These are phyloP conservation scores for Neurospora sp. DNA, from an alignment of 495 filamentous ascomycete genomes.

Conservation along the genomic window DNA sequence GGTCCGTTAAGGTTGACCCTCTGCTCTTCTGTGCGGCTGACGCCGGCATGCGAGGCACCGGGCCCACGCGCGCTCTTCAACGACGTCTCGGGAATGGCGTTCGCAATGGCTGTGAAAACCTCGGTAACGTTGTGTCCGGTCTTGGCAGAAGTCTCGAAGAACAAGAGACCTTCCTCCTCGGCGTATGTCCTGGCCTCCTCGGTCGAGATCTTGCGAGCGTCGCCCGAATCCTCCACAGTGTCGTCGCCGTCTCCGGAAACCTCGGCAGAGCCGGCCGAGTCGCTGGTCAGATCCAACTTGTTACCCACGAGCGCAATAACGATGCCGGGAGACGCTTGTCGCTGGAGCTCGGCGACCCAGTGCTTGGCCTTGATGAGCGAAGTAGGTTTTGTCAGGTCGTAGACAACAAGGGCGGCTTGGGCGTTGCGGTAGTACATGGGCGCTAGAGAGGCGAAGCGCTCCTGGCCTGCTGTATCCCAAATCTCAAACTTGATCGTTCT, in stretches of 20 bases:
- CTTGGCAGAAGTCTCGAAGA: constrained; percentile 98
- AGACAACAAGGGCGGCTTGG: constrained; percentile 95
- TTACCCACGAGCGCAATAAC: constrained; percentile 97
- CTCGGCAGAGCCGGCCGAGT: constrained; percentile 33
- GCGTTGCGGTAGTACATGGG: constrained; percentile 99
- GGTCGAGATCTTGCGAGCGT: constrained; percentile 77
- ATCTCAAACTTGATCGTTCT: constrained; percentile 99
- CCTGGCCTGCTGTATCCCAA: constrained; percentile 98
- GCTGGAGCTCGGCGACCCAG: constrained; percentile 96
- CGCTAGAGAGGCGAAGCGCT: constrained; percentile 91
- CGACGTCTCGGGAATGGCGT: constrained; percentile 91
- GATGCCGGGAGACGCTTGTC: constrained; percentile 95
- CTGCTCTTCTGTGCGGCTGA: constrained; percentile 47
- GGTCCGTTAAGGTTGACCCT: constrained; percentile 61
- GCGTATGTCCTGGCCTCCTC: constrained; percentile 88
- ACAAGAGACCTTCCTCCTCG: constrained; percentile 84
- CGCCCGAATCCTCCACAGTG: constrained; percentile 51
- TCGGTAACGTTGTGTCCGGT: constrained; percentile 86
- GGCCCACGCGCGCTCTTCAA: constrained; percentile 74
- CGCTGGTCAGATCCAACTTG: constrained; percentile 80
- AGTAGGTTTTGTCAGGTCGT: constrained; percentile 95
- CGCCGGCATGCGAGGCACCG: constrained; percentile 45
- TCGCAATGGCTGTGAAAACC: constrained; percentile 97
- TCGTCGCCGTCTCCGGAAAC: constrained; percentile 21
- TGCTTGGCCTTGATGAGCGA: constrained; percentile 94